Evolutionary conservation across 768 basidiomycete species (phyloP).

Genomic region (Mycena metata): DNA sequence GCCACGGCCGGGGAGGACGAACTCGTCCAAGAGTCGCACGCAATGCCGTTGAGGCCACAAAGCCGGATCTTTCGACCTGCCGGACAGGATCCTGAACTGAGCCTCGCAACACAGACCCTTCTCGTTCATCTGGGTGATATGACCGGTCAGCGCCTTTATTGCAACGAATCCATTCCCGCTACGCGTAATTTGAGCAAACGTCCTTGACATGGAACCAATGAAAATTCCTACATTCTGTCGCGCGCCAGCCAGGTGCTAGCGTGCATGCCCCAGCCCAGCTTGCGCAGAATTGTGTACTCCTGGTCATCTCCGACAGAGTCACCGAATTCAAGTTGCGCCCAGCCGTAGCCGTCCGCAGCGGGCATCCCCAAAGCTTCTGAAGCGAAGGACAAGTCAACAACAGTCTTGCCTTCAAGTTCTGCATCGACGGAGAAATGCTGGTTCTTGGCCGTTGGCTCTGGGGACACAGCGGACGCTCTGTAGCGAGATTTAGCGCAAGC

Average conservation of each 20-base stretch:
- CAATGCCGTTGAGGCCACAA: constrained; percentile 32
- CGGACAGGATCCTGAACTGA: constrained; percentile 33
- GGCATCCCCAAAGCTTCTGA: constrained; percentile 49
- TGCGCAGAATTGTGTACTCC: constrained; percentile 44
- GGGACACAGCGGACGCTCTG: constrained; percentile 8
- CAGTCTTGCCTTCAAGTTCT: constrained; percentile 27
- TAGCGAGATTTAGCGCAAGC: not conserved
- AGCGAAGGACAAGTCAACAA: constrained; percentile 43
- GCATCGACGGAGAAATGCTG: constrained; percentile 6
- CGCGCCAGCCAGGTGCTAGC: constrained; percentile 49
- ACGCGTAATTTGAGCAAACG: constrained; percentile 11
- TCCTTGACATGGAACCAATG: constrained; percentile 7
- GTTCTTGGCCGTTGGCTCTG: not conserved
- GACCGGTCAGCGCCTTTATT: constrained; percentile 47
- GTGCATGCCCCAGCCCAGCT: constrained; percentile 50
- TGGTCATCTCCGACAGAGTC: constrained; percentile 44
- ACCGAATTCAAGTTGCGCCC: constrained; percentile 42
- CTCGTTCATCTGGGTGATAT: constrained; percentile 40
- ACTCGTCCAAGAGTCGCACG: constrained; percentile 39
- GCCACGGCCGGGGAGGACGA: constrained; percentile 43
- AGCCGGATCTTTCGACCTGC: not conserved
- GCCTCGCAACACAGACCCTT: constrained; percentile 42
- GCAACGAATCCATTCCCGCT: constrained; percentile 47
- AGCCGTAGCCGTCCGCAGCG: constrained; percentile 46
- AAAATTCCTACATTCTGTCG: constrained; percentile 40